A percentile compares a stretch with the other conserved stretches of the same genome.
Evolutionary conservation across 2,329 filamentous ascomycete species (phyloP).

Genomic region (Neurospora crassa): DNA sequence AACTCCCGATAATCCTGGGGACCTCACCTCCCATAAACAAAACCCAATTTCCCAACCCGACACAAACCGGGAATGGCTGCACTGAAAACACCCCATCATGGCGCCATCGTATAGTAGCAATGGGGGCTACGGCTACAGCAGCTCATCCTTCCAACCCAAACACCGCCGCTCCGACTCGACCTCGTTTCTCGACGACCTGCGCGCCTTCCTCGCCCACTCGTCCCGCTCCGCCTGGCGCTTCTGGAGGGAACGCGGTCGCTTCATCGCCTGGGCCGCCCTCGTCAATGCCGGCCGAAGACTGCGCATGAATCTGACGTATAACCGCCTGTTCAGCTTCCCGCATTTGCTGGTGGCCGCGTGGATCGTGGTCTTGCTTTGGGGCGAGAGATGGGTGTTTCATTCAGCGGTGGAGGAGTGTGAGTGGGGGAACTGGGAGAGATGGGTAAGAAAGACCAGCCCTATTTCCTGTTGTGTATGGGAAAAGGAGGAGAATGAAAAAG

Average conservation of each 20-base stretch:
- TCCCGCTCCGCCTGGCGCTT: slow-evolving; percentile 30
- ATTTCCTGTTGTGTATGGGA: neutral
- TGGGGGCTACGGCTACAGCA: slow-evolving; percentile 4
- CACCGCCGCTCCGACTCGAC: slow-evolving; percentile 21
- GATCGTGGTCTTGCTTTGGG: slow-evolving; percentile 71
- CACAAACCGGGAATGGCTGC: slow-evolving; percentile 19
- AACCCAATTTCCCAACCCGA: neutral
- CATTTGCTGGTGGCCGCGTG: slow-evolving; percentile 64
- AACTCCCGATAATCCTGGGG: neutral
- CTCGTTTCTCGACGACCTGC: slow-evolving; percentile 29
- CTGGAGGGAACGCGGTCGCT: slow-evolving; percentile 31
- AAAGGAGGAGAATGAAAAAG: neutral
- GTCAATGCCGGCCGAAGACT: slow-evolving; percentile 24
- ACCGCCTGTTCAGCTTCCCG: slow-evolving; percentile 50
- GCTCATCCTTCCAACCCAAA: slow-evolving; percentile 12
- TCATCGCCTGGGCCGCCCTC: slow-evolving; percentile 23
- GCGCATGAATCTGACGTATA: slow-evolving; percentile 37
- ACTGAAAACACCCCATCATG: slow-evolving; percentile 20
- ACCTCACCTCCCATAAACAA: neutral
- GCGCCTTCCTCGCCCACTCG: slow-evolving; percentile 20
- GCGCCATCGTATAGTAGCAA: slow-evolving; percentile 29
- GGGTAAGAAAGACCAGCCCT: slow-evolving; percentile 53
- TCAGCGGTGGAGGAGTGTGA: slow-evolving; percentile 61
- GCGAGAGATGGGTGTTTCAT: slow-evolving; percentile 71
- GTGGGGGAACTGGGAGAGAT: slow-evolving; percentile 87